Conservation (phyloP, 495 filamentous ascomycete species). For the Aspergillus kassunensis region DNA sequence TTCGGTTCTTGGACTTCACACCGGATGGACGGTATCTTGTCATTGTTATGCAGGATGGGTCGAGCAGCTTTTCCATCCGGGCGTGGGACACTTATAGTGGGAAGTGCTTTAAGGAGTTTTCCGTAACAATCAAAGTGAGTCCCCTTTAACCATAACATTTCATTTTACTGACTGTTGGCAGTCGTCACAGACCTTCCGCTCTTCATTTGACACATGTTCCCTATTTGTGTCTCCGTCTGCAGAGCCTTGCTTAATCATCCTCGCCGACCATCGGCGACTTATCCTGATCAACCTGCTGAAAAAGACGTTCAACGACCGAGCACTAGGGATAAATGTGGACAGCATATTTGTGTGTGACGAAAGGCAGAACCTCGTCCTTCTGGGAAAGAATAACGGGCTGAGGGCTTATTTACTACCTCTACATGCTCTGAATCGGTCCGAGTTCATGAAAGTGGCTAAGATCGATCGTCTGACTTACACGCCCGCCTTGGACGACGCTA, state of each 20-base stretch:
- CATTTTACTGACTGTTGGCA: too few species aligned
- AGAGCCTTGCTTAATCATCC: not conserved
- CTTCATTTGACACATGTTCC: not conserved
- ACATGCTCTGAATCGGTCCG: not conserved
- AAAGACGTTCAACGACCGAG: not conserved
- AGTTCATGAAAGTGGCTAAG: not conserved
- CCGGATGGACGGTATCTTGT: conserved; percentile 11
- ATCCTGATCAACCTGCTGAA: not conserved
- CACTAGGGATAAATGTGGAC: not conserved
- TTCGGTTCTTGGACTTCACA: conserved; percentile 13
- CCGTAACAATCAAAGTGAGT: conserved; percentile 8
- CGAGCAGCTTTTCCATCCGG: conserved; percentile 1
- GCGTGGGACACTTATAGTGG: conserved; percentile 11
- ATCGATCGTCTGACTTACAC: conserved; percentile 6
- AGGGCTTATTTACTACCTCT: conserved; percentile 10
- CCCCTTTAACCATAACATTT: too few species aligned
- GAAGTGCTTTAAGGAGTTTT: not conserved
- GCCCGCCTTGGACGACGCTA: conserved; percentile 2
- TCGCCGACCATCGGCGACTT: not conserved
- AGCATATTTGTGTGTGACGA: conserved; percentile 17
- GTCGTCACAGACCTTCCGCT: not conserved
- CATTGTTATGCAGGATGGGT: conserved; percentile 7
- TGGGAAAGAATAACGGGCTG: conserved; percentile 11
- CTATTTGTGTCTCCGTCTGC: not conserved
- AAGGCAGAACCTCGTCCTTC: conserved; percentile 5